Base-by-base conservation (phyloP, 139 green algal species). In the Trebouxia sp. region DNA sequence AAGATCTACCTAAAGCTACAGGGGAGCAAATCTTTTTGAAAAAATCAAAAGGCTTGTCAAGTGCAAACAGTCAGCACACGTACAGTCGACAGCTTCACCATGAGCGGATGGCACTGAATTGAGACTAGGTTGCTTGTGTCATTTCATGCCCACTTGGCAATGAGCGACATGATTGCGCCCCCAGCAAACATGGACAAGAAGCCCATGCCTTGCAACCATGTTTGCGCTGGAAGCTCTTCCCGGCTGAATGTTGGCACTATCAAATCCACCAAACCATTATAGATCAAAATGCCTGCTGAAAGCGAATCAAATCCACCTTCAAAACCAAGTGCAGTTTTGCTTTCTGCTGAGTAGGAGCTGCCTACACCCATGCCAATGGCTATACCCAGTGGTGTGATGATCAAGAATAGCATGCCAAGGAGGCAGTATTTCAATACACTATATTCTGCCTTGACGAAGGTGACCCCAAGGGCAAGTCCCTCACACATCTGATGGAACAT, bases 401-500 rank as follows among this genome's bases (percentile, higher is more conserved):
- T 30, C 9, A 69, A 32, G 48, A 92, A 95, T 26, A 89, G 76
- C 28, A 89, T 62, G 14, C 53, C 83, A 66, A 86, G 87, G 15
- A 94, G 70, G 24, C 80, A 56, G 45, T 83, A 82, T 41, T 79
- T 82, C 15, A 80, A 30, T 9, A 39, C 42, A 65, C 24, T 65
- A 48, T 80, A 83, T 14, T 75, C 35, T 47, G 76, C 80, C 41
- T 83, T 35, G 7, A 83, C 22, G 22, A 90, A 76, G 0, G 45
- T 58, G 43, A 51, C 38, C 12, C 83, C 86, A 8, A 90, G 48
- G 11, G 84, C 82, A 35, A 90, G 32, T 28, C 83, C 86, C 39
- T 90, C 85, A 56, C 93, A 81, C 0, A 84, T 89, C 53, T 92
- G 88, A 75, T 95, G 91, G 50, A 95, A 88, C 30, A 76, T 81